A percentile compares a stretch with the other conserved stretches of the same genome.
These are phyloP conservation scores for Bacterosira constricta DNA, from an alignment of 108 stramenopile species.

Conservation along the genomic window DNA sequence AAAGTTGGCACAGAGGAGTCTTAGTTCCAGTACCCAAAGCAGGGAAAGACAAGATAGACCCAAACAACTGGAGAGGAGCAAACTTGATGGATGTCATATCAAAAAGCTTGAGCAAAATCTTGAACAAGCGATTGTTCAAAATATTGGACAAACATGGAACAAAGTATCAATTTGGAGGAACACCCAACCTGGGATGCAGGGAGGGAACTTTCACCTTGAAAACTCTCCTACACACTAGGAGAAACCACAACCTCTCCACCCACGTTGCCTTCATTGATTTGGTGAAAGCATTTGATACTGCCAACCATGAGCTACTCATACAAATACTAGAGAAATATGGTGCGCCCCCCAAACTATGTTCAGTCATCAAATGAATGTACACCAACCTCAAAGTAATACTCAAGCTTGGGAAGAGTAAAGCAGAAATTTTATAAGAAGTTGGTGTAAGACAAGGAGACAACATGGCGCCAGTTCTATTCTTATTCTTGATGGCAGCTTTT, in stretches of 20 bases:
- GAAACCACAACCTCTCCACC: not conserved
- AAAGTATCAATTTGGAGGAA: slow-evolving; percentile 13
- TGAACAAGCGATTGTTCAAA: not conserved
- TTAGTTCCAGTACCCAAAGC: not conserved
- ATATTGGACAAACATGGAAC: not conserved
- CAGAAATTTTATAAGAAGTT: not conserved
- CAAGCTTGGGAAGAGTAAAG: not conserved
- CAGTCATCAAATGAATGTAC: slow-evolving; percentile 5
- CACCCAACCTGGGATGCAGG: slow-evolving; percentile 3
- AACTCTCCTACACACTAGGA: not conserved
- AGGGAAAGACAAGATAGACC: not conserved
- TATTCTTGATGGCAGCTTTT: slow-evolving; percentile 18
- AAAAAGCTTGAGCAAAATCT: not conserved
- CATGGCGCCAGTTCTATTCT: slow-evolving; percentile 22
- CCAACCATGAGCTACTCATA: slow-evolving; percentile 4
- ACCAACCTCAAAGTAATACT: not conserved
- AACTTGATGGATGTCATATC: slow-evolving; percentile 13
- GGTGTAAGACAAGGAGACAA: not conserved
- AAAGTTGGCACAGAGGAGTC: slow-evolving; percentile 3
- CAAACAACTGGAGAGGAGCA: slow-evolving; percentile 8
- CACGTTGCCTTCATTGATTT: slow-evolving; percentile 16
- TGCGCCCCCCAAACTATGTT: not conserved
- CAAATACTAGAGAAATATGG: slow-evolving; percentile 18
- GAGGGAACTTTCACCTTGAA: slow-evolving; percentile 16
- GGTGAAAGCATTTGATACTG: slow-evolving; percentile 34